Evolutionary conservation across 345 rosid genomes (phyloP), one percentile per base, ranked within the genome.

Genomic region (Microcos paniculata): DNA sequence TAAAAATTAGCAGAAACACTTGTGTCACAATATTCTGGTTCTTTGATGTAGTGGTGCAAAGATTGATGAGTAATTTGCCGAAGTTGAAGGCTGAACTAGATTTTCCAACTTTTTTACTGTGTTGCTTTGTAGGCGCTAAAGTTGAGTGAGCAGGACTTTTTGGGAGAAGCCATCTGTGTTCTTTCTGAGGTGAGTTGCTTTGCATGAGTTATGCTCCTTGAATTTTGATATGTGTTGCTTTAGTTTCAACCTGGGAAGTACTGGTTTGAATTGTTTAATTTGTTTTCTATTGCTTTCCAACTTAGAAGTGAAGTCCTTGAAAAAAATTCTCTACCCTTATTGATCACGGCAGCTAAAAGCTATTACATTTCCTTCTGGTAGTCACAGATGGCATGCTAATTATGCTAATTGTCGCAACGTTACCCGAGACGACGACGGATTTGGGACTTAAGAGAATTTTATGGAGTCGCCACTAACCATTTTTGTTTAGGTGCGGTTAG

Each of bases 161-260:
- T 94, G 77, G 98, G 97, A 84, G 94, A 94, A 84, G 88, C 92
- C 65, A 84, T 70, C 0, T 91, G 97, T 85, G 85, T 83, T 74
- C 84, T 91, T 3, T 91, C 93, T 0, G 90, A 91, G 88, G 96
- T 82, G 62, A 72, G 71, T 76, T 70, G n/a, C 31, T 14, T 48
- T 4, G 51, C 24, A 31, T 64, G 45, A 10, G 3, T 40, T 30
- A 28, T 33, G 33, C 35, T 46, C 11, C 31, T 12, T 57, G 53
- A 56, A 43, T 62, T 40, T 56, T 40, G 13, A 12, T n/a, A 52
- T 10, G 15, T 19, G 4, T 23, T 28, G 42, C 43, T 14, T 19
- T 45, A 4, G 21, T 51, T 52, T 51, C 38, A 70, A 23, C 24
- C 51, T n/a, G n/a, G 18, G 58, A 70, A 63, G 59, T 26, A 28